Conservation (phyloP, 306 rosid genomes). For the Gastrolobium villosum region DNA sequence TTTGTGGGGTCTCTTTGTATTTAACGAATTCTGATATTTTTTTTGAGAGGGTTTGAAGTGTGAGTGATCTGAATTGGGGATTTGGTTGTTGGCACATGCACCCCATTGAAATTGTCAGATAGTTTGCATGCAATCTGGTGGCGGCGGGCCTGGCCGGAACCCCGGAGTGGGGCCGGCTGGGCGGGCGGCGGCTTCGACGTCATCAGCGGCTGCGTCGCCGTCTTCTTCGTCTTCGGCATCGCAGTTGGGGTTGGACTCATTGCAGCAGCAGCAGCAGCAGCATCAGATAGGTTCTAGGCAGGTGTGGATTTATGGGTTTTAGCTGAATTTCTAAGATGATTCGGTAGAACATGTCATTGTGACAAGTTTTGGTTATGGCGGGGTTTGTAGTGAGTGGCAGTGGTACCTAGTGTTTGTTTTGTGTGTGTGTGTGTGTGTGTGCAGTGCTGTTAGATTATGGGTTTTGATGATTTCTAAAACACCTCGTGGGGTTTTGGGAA, state of each 20-base stretch:
- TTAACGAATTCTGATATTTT: not conserved
- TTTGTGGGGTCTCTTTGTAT: constrained; percentile 48
- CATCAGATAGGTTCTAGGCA: constrained; percentile 89
- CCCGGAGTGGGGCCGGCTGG: constrained; percentile 79
- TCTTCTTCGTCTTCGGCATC: constrained; percentile 96
- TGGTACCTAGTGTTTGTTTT: constrained; percentile 19
- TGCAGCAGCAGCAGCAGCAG: constrained; percentile 83
- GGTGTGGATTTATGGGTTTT: constrained; percentile 65
- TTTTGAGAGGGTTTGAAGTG: constrained; percentile 31
- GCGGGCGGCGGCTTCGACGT: constrained; percentile 74
- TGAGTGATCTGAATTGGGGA: constrained; percentile 56
- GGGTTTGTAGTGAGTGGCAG: not conserved
- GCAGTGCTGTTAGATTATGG: not conserved
- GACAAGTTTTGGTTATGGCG: constrained; percentile 17
- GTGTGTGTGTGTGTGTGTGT: constrained; percentile 15
- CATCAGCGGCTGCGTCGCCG: constrained; percentile 92
- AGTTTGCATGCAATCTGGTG: constrained; percentile 89
- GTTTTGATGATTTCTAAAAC: constrained; percentile 40
- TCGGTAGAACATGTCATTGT: constrained; percentile 45
- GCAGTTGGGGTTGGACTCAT: constrained; percentile 81
- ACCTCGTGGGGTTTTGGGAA: constrained; percentile 38
- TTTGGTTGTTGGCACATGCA: constrained; percentile 24
- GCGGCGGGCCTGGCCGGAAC: constrained; percentile 81
- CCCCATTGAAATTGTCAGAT: constrained; percentile 45
- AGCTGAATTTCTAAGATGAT: constrained; percentile 45